Percentiles rank a stretch among this genome's conserved stretches.
These are phyloP conservation scores for Aureobasidium musti DNA, from an alignment of 2,329 filamentous ascomycete genomes.

Conservation along the genomic window DNA sequence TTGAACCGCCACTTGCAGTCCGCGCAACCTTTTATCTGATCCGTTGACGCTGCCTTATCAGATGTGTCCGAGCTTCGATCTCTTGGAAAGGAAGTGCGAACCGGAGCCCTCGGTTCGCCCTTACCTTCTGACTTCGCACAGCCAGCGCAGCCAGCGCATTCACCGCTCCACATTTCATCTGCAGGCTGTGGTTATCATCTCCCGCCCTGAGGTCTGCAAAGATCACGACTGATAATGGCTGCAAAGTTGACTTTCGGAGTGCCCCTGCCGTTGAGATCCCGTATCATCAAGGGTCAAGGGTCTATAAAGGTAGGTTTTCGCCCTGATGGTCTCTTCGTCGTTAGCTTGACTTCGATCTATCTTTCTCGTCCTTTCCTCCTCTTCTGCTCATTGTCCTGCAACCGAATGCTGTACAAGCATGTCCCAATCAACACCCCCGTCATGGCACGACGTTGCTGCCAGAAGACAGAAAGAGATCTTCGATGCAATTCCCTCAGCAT, in stretches of 20 bases:
- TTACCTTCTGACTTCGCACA: background rate
- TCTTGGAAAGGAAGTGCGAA: background rate
- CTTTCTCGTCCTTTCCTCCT: background rate
- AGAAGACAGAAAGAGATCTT: slow-evolving; percentile 16
- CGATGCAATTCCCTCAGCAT: slow-evolving; percentile 23
- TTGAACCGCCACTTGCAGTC: background rate
- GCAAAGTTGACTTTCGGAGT: background rate
- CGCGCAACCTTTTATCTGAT: slow-evolving; percentile 13
- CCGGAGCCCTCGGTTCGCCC: slow-evolving; percentile 1
- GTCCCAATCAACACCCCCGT: background rate
- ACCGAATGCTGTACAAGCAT: too few species aligned
- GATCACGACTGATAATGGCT: background rate
- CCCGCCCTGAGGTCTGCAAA: background rate
- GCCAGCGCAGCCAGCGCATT: slow-evolving; percentile 19
- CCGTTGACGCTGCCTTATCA: slow-evolving; percentile 4
- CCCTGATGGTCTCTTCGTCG: background rate
- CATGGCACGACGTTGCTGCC: slow-evolving; percentile 21
- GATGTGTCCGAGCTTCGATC: background rate
- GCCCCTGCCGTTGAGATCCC: background rate
- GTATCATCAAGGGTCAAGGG: background rate
- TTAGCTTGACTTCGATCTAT: background rate
- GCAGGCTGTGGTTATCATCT: background rate
- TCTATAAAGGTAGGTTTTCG: background rate
- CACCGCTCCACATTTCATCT: slow-evolving; percentile 19
- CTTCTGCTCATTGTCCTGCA: background rate